phyloP scores from a whole-genome alignment of 192 early-diverging fungal genomes.

The Chytriomyces confervae region DNA sequence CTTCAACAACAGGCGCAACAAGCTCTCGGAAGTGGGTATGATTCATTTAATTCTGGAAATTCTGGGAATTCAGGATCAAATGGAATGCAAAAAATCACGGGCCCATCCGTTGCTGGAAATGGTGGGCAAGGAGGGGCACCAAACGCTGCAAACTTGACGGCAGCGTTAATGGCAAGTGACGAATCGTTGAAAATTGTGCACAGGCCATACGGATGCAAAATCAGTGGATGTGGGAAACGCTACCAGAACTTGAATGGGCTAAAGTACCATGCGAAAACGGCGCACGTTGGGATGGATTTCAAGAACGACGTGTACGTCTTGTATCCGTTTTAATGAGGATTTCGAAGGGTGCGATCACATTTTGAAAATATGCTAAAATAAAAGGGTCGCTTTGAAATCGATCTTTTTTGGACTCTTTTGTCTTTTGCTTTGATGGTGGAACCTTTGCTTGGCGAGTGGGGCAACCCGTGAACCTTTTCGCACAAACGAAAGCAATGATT shows the following conservation, averaged over 20 bases:
- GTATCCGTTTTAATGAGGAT: slow-evolving; percentile 32
- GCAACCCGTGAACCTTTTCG: too few species aligned
- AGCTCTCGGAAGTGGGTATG: slow-evolving; percentile 25
- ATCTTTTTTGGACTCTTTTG: too few species aligned
- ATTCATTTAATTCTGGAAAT: background rate
- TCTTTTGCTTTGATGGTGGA: too few species aligned
- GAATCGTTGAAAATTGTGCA: slow-evolving; percentile 41
- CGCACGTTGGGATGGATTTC: slow-evolving; percentile 46
- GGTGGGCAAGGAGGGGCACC: background rate
- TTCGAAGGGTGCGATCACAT: background rate
- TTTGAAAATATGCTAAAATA: background rate
- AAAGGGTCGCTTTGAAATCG: too few species aligned
- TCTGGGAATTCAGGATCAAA: background rate
- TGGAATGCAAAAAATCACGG: background rate
- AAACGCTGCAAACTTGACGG: background rate
- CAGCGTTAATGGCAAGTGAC: slow-evolving; percentile 31
- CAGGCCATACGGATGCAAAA: slow-evolving; percentile 47
- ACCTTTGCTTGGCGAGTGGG: too few species aligned
- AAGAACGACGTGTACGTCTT: slow-evolving; percentile 41
- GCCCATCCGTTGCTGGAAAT: background rate
- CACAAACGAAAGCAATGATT: too few species aligned
- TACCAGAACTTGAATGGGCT: slow-evolving; percentile 97
- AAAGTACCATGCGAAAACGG: slow-evolving; percentile 81
- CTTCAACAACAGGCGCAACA: slow-evolving; percentile 35
- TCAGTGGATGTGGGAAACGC: slow-evolving; percentile 78